phyloP scores from a whole-genome alignment of 768 basidiomycete species.

The Pleurotus ostreatus region DNA sequence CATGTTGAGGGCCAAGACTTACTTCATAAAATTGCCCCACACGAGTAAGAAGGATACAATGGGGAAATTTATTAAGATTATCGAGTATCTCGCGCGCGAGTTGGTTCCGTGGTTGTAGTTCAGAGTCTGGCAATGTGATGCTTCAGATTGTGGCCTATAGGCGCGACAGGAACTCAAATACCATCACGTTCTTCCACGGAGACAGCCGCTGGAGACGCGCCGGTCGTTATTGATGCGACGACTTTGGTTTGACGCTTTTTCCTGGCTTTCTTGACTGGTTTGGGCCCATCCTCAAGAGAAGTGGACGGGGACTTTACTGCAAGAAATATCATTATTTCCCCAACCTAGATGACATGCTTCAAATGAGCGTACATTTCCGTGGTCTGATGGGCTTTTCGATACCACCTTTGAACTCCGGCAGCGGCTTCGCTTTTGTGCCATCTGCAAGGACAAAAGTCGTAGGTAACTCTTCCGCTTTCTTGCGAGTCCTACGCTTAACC shows the following conservation, averaged over 20 bases:
- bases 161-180: not conserved
- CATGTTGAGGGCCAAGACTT: slow-evolving; percentile 8
- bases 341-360: not conserved
- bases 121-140: not conserved
- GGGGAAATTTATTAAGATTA: slow-evolving; percentile 75
- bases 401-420: slow-evolving; percentile 38
- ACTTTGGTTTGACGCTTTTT: slow-evolving; percentile 1
- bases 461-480: slow-evolving; percentile 59
- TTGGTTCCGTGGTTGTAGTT: slow-evolving; percentile 28
- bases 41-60: slow-evolving; percentile 85
- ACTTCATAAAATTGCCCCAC: slow-evolving; percentile 98
- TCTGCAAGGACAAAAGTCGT: slow-evolving; percentile 36
- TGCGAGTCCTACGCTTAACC: slow-evolving; percentile 31
- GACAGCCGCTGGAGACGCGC: not conserved
- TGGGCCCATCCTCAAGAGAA: not conserved
- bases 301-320: not conserved
- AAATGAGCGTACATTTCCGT: slow-evolving; percentile 4
- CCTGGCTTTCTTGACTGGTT: not conserved
- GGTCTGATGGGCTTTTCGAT: slow-evolving; percentile 1
- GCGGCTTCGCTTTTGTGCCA: slow-evolving; percentile 37
- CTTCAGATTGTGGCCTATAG: too few relatives aligned
- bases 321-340: not conserved
- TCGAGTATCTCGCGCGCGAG: slow-evolving; percentile 68
- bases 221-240: not conserved
- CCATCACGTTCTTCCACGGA: not conserved